Conservation (phyloP, 805 yeast species). For the Martiniozyma abietophila region DNA sequence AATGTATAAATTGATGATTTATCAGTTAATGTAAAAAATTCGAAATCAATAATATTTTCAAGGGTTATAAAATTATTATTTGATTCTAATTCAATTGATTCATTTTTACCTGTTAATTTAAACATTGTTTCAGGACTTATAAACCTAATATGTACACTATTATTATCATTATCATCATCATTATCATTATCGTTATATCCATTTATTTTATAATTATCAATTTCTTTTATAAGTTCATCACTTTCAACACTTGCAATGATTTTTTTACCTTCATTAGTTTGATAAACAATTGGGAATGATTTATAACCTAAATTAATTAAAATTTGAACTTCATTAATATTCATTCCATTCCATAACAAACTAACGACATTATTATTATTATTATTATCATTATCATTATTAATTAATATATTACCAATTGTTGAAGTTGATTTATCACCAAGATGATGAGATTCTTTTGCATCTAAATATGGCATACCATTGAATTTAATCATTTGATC, state of each 20-base stretch:
- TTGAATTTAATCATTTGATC: conserved; percentile 88
- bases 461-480: conserved; percentile 75
- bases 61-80: conserved; percentile 17
- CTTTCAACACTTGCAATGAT: conserved; percentile 39
- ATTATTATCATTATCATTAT: neutral
- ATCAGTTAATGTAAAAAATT: conserved; percentile 54
- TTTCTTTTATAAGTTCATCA: conserved; percentile 27
- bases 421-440: conserved; percentile 27
- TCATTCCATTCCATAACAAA: conserved; percentile 1
- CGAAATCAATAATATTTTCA: conserved; percentile 33
- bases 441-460: conserved; percentile 58
- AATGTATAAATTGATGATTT: conserved; percentile 50
- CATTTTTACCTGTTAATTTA: conserved; percentile 1
- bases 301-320: conserved; percentile 29
- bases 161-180: neutral
- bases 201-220: conserved; percentile 17
- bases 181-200: conserved; percentile 10
- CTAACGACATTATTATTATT: neutral
- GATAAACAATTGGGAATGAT: conserved; percentile 45
- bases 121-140: conserved; percentile 9
- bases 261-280: conserved; percentile 19
- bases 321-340: conserved; percentile 26
- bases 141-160: conserved; percentile 11
- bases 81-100: conserved; percentile 1
- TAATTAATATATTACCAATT: conserved; percentile 56